These are phyloP conservation scores for Cytospora paraplurivora DNA, from an alignment of 2,329 filamentous ascomycete genomes.

Conservation along the genomic window DNA sequence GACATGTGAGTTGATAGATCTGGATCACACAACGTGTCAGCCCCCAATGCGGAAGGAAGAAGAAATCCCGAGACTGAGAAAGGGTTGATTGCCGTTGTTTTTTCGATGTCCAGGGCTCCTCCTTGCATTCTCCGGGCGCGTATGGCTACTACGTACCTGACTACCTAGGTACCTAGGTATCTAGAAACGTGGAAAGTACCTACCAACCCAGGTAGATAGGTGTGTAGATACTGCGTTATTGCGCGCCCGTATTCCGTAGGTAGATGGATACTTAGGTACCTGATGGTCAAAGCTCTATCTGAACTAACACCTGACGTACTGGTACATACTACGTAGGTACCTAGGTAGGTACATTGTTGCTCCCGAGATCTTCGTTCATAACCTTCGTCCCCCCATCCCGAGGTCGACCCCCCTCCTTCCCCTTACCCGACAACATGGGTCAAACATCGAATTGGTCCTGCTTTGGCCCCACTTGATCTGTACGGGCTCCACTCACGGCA, in stretches of 20 bases:
- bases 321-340: background rate
- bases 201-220: too few relatives aligned
- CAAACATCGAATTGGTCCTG: background rate
- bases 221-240: too few relatives aligned
- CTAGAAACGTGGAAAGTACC: too few relatives aligned
- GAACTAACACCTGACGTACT: background rate
- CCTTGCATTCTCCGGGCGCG: conserved; percentile 4
- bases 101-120: background rate
- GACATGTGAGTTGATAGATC: conserved; percentile 1
- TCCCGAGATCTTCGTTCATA: background rate
- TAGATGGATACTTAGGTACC: too few relatives aligned
- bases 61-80: conserved; percentile 1
- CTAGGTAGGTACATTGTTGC: background rate
- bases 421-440: background rate
- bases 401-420: too few relatives aligned
- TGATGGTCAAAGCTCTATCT: background rate
- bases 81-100: background rate
- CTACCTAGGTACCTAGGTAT: background rate
- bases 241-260: too few relatives aligned
- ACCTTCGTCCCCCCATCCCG: background rate
- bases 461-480: background rate
- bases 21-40: background rate
- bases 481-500: background rate
- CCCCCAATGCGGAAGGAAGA: conserved; percentile 1
- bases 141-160: background rate